Base-by-base conservation (phyloP, 1,284 basidiomycete species). In the Cutaneotrichosporon sp. region DNA sequence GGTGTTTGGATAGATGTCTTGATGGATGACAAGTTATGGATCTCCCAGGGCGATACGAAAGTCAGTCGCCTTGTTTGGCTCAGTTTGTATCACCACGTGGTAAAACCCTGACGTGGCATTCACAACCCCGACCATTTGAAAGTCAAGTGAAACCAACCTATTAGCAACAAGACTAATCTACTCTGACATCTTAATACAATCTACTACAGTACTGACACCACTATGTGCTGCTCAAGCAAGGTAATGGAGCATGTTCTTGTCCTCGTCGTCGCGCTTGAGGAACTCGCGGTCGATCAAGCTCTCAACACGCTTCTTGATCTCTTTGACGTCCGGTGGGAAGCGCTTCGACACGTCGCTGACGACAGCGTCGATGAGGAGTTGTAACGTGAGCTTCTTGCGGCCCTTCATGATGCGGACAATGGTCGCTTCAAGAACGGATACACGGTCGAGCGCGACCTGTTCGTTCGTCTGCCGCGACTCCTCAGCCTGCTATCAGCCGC, bases 371-470 rank as follows among this genome's bases (percentile, higher is more conserved):
- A 83, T 77, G 60, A 97, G 86, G 31, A 90, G 89, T 68, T 87
- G 87, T 40, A 87, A 84, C 77, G 90, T 90, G 73, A 96, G 83
- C 76, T 88, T 88, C 81, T 95, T 97, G 72, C 87, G 86, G 3
- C 87, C 88, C 78, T 97, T 97, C 92, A 97, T 95, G 74, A 96
- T 88, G 3, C 93, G 88, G 42, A 97, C 93, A 69, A 97, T 95
- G 7, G 94, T 93, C 0, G 94, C 93, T 71, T 98, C 94, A 31
- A 98, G 83, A 59, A 90, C 87, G 66, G 89, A 86, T 66, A 90
- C 89, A 64, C 96, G 87, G 79, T 97, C 93, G 42, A 89, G 86
- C 65, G 95, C 89, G 50, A 98, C 92, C 49, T 89, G 86, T 18
- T 85, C 85, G 72, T 92, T 90, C 9, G 92, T 96, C 68, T 88